Conservation (phyloP, 2,329 filamentous ascomycete genomes). For the Teratosphaeria zuluensis region DNA sequence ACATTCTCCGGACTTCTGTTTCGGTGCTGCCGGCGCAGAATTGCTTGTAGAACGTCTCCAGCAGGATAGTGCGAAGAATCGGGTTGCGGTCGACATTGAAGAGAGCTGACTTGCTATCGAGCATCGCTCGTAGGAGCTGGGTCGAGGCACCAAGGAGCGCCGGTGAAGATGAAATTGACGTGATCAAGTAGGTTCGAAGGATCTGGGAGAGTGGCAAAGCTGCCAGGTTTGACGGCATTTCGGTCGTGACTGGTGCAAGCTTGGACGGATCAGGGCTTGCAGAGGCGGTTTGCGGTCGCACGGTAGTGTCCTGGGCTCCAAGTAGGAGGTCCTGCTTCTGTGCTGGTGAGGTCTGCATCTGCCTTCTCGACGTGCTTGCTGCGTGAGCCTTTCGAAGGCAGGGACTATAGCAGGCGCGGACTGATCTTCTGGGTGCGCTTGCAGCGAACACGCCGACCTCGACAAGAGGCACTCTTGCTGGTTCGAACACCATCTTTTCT, state of each 20-base stretch:
- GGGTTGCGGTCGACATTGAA: slow-evolving; percentile 69
- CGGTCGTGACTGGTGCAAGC: neutral
- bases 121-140: slow-evolving; percentile 56
- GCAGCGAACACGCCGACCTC: neutral
- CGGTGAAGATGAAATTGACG: slow-evolving; percentile 59
- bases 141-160: slow-evolving; percentile 62
- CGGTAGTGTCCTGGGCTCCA: neutral
- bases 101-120: slow-evolving; percentile 56
- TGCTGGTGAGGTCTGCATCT: neutral
- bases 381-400: neutral
- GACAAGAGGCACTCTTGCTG: neutral
- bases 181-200: slow-evolving; percentile 60
- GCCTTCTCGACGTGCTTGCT: neutral
- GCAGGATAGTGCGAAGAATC: slow-evolving; percentile 58
- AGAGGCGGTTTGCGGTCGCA: neutral
- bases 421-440: neutral
- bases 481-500: neutral
- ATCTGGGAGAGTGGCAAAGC: slow-evolving; percentile 58
- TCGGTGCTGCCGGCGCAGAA: slow-evolving; percentile 78
- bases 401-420: neutral
- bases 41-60: slow-evolving; percentile 79
- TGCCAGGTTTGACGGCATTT: slow-evolving; percentile 38
- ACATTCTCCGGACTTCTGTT: slow-evolving; percentile 56
- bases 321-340: neutral
- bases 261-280: neutral